Conservation (phyloP, 768 basidiomycete genomes). For the Boletus rex-veris region DNA sequence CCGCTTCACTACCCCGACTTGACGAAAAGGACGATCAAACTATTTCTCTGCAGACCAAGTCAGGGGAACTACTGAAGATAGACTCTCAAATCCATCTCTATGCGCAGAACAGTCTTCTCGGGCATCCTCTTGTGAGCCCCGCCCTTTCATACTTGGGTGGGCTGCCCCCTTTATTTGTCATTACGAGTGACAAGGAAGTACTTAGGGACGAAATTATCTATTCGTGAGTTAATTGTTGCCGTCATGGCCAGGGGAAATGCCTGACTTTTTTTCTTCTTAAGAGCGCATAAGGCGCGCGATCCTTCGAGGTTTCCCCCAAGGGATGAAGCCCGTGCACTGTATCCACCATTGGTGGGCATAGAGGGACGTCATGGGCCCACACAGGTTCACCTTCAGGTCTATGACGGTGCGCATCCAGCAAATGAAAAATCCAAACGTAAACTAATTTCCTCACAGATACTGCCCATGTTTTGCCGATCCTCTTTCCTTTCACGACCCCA, state of each 20-base stretch:
- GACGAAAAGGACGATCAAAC: constrained; percentile 40
- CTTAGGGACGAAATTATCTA: constrained; percentile 91
- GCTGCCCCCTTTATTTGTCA: constrained; percentile 79
- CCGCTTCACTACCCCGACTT: constrained; percentile 39
- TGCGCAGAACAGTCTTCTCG: constrained; percentile 70
- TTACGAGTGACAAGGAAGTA: constrained; percentile 88
- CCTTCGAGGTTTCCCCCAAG: constrained; percentile 63
- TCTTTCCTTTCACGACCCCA: constrained; percentile 74
- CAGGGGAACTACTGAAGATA: constrained; percentile 54
- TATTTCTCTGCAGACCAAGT: constrained; percentile 40
- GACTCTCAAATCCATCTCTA: constrained; percentile 83
- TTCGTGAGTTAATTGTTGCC: constrained; percentile 44
- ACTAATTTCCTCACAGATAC: constrained; percentile 42
- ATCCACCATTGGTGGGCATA: constrained; percentile 55
- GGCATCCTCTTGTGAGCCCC: constrained; percentile 82
- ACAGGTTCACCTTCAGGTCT: constrained; percentile 88
- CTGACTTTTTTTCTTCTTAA: constrained; percentile 23
- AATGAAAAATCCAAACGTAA: constrained; percentile 18
- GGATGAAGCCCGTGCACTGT: constrained; percentile 45
- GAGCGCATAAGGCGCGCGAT: constrained; percentile 88
- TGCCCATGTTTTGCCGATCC: constrained; percentile 68
- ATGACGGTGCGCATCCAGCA: constrained; percentile 57
- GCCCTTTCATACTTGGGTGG: constrained; percentile 83
- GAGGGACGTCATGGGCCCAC: constrained; percentile 57
- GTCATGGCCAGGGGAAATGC: neutral